Conservation (phyloP, 139 green algal genomes). For the Klebsormidium nitens region DNA sequence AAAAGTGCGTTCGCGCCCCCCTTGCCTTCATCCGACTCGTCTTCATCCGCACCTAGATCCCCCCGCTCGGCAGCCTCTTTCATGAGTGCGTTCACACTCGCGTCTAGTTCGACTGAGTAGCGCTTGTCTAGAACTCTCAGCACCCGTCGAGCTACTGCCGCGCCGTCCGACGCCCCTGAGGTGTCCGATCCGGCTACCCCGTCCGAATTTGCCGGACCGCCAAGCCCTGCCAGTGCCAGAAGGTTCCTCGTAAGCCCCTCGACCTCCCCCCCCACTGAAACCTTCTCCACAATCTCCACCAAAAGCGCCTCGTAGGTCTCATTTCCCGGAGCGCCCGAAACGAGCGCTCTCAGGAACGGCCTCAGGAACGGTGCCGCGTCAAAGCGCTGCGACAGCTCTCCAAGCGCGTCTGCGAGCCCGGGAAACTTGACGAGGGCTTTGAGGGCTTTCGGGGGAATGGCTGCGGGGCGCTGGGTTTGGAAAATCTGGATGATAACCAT, state of each 20-base stretch:
- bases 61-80: neutral
- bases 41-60: neutral
- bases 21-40: neutral
- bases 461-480: neutral
- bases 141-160: no score
- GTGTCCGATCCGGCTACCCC: no score
- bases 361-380: neutral
- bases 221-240: no score
- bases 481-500: slow-evolving; percentile 6
- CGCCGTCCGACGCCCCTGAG: no score
- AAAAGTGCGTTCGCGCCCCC: slow-evolving; percentile 1
- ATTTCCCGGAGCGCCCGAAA: neutral
- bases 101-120: slow-evolving; percentile 15
- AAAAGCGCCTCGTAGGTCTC: no score
- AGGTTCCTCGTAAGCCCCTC: no score
- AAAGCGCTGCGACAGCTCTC: neutral
- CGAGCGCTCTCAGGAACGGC: neutral
- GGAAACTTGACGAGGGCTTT: neutral
- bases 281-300: neutral
- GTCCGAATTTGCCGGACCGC: no score
- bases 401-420: neutral
- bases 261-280: neutral
- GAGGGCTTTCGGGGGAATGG: neutral
- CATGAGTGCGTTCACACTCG: slow-evolving; percentile 9
- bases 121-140: slow-evolving; percentile 12